These are phyloP conservation scores for Globisporangium paddicum DNA, from an alignment of 352 stramenopile genomes.

Conservation along the genomic window DNA sequence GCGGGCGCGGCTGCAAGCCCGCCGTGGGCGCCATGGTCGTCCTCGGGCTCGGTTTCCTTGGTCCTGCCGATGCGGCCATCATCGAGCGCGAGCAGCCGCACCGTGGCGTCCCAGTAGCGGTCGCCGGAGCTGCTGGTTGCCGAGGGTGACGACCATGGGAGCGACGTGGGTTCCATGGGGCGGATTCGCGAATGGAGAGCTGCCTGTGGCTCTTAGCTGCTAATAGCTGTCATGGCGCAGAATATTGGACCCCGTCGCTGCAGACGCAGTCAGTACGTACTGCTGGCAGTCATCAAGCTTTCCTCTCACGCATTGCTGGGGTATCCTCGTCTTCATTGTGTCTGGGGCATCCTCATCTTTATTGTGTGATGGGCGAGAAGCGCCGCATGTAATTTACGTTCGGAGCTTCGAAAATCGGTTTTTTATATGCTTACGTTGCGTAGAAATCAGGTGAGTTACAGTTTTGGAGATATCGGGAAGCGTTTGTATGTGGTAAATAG, in stretches of 20 bases:
- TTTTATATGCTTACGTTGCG: too few species aligned
- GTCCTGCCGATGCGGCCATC: background rate
- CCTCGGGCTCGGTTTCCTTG: background rate
- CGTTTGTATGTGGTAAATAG: too few species aligned
- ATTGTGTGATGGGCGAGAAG: too few species aligned
- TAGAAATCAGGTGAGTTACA: too few species aligned
- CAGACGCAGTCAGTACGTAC: background rate
- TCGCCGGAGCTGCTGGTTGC: background rate
- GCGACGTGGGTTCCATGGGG: background rate
- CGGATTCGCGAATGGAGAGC: background rate
- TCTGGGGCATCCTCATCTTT: too few species aligned
- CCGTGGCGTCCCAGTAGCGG: constrained; percentile 2
- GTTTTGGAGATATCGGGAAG: too few species aligned
- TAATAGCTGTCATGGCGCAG: background rate
- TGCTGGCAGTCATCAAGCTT: background rate
- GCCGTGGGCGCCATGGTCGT: background rate
- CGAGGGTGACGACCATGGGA: background rate
- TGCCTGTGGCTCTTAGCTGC: too few species aligned
- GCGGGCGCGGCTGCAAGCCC: background rate
- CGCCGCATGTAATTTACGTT: too few species aligned
- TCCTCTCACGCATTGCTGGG: too few species aligned
- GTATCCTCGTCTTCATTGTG: too few species aligned
- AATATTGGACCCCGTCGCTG: background rate
- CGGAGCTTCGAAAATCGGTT: too few species aligned
- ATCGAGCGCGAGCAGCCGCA: constrained; percentile 3